These are phyloP conservation scores for Alternaria novae-zelandiae DNA, from an alignment of 2,329 filamentous ascomycete genomes.

Conservation along the genomic window DNA sequence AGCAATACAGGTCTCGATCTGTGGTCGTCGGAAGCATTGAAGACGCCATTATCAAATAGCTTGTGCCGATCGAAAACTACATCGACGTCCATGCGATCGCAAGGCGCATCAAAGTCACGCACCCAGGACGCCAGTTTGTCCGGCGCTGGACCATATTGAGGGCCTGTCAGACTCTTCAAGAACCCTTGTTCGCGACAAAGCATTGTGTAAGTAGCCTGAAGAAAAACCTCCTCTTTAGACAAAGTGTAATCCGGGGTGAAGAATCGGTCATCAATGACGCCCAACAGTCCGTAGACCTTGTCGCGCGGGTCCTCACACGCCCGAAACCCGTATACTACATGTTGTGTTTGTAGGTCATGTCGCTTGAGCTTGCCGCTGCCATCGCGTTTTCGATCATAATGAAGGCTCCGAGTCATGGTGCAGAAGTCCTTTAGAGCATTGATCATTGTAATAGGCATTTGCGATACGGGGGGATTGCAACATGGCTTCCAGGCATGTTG, in stretches of 20 bases:
- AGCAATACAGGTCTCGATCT: background rate
- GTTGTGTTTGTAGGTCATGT: background rate
- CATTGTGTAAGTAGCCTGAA: background rate
- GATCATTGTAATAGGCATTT: background rate
- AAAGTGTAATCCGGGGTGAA: background rate
- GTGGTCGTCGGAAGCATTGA: background rate
- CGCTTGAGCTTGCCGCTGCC: too few species aligned
- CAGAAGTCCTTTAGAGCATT: background rate
- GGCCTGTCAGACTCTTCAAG: background rate
- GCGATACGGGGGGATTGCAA: background rate
- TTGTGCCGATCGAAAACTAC: background rate
- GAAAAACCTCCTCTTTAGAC: background rate
- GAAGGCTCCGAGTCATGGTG: background rate
- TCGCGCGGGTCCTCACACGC: background rate
- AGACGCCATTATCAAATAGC: background rate
- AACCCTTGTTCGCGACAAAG: background rate
- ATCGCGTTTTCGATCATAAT: background rate
- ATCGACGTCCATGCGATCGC: background rate
- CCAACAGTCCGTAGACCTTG: background rate
- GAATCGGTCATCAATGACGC: background rate
- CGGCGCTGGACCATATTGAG: background rate
- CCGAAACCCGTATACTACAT: background rate
- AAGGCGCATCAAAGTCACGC: background rate
- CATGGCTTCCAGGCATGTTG: background rate
- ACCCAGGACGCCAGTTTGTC: background rate